A percentile compares a stretch with the other conserved stretches of the same genome.
These are phyloP conservation scores for Davidsoniella virescens DNA, from an alignment of 2,329 filamentous ascomycete species.

Conservation along the genomic window DNA sequence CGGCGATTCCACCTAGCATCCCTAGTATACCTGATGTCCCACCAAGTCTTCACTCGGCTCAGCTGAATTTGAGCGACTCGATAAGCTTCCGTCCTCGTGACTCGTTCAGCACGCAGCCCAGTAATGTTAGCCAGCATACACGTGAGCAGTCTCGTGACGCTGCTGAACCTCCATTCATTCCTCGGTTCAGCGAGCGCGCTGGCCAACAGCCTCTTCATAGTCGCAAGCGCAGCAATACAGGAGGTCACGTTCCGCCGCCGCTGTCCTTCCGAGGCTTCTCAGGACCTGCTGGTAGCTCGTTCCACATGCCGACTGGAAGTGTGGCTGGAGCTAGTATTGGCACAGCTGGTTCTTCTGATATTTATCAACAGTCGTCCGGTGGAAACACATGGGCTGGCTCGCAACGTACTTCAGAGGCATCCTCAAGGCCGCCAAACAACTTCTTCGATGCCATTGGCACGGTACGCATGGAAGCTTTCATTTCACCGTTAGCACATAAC, in stretches of 20 bases:
- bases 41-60: conserved; percentile 22
- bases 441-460: conserved; percentile 85
- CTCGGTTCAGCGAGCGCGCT: conserved; percentile 45
- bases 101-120: conserved; percentile 23
- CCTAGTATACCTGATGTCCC: conserved; percentile 38
- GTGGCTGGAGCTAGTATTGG: conserved; percentile 39
- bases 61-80: conserved; percentile 23
- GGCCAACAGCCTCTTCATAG: conserved; percentile 40
- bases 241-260: conserved; percentile 53
- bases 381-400: conserved; percentile 19
- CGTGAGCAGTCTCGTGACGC: conserved; percentile 39
- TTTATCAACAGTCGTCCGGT: conserved; percentile 37
- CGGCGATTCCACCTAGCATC: conserved; percentile 30
- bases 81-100: conserved; percentile 20
- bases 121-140: conserved; percentile 23
- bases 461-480: conserved; percentile 94
- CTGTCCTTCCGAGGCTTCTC: conserved; percentile 69
- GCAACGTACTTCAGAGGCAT: conserved; percentile 39
- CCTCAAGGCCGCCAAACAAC: conserved; percentile 33
- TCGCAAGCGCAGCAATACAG: conserved; percentile 80
- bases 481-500: conserved; percentile 43
- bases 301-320: conserved; percentile 36
- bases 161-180: conserved; percentile 56
- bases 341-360: conserved; percentile 45
- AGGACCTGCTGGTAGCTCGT: conserved; percentile 28